Percentiles rank a stretch among this genome's conserved stretches.
Evolutionary conservation across 306 rosid genomes (phyloP).

Genomic region (Vicia faba): DNA sequence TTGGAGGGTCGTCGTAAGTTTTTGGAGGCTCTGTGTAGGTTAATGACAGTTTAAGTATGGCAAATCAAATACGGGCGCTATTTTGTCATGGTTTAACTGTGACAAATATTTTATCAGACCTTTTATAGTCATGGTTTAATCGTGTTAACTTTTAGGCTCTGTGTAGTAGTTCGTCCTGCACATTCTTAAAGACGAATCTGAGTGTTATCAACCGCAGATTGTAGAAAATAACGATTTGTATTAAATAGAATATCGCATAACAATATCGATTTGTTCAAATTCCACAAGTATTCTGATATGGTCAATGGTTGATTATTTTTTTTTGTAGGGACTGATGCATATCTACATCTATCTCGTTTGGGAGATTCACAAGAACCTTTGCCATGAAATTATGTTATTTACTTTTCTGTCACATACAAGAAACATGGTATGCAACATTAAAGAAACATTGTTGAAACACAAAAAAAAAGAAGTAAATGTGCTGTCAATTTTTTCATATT

Average conservation of each 20-base stretch:
- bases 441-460: constrained; percentile 16
- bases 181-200: no score
- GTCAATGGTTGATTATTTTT: constrained; percentile 23
- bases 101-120: no score
- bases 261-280: not conserved
- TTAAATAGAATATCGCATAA: not conserved
- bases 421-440: constrained; percentile 4
- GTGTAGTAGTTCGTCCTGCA: no score
- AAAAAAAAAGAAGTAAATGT: constrained; percentile 21
- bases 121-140: no score
- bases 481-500: constrained; percentile 36
- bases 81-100: no score
- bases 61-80: no score
- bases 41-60: no score
- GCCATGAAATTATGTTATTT: constrained; percentile 45
- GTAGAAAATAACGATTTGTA: no score
- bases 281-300: constrained; percentile 7
- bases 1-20: no score
- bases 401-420: not conserved
- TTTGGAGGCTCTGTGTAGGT: no score
- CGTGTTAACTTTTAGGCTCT: no score
- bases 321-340: constrained; percentile 85
- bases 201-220: no score
- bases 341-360: constrained; percentile 86
- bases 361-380: constrained; percentile 93